Evolutionary conservation across 2,329 filamentous ascomycete species (phyloP), one percentile per base, ranked within the genome.

Genomic region (Fusarium beomiforme): DNA sequence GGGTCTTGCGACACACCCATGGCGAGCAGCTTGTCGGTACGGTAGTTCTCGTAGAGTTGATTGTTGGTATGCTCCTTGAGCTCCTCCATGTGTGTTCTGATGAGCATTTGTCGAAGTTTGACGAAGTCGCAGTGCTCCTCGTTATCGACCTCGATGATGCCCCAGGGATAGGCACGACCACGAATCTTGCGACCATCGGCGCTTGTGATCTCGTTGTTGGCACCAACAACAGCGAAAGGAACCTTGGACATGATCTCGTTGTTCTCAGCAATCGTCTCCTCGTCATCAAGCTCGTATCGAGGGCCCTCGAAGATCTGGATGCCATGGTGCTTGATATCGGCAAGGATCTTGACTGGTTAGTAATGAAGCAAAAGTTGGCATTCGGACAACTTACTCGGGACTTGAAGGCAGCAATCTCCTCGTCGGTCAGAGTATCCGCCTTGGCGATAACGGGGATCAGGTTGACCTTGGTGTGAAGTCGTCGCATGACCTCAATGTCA

Each of bases 11-110:
- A 95, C 77, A 99, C 95, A 82, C 96, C 96, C 95, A 99, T 98
- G 77, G 92, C 91, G 76, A 95, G 95, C 79, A 99, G 93, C 91
- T 99, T 99, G 86, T 98, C 96, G 79, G 95, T 98, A 85, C 96
- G 92, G 92, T 99, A 99, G 89, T 98, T 98, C 88, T 99, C 96
- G 87, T 99, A 99, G 78, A 99, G 87, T 75, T 88, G 90, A 87
- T 99, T 99, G 91, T 98, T 99, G 83, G 96, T 99, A 88, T 99
- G 94, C 88, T 99, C 96, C 91, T 99, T 99, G 87, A 99, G 94
- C 86, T 99, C 96, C 83, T 99, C 96, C 96, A 99, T 99, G 89
- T 99, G 96, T 62, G 96, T 99, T 83, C 96, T 93, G 86, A 99
- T 98, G 76, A 99, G 91, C 96, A 99, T 99, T 85, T 99, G 96